Evolutionary conservation across 805 yeast genomes (phyloP), one percentile per base, ranked within the genome.

Genomic region (Schwanniomyces yamadae): DNA sequence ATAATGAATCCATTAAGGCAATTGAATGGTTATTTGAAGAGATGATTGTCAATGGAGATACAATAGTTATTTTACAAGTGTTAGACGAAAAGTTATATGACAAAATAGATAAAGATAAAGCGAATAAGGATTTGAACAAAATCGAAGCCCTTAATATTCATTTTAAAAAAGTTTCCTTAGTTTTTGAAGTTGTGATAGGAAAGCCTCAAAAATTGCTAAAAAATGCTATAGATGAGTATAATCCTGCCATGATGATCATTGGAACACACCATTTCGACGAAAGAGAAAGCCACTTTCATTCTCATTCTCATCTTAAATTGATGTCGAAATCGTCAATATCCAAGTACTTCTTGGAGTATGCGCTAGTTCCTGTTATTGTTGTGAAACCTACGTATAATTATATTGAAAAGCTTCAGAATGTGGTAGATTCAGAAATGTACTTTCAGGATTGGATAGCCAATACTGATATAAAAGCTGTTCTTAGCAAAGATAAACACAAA

Each of bases 21-120:
- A 61, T 67, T 15, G 66, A 63, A 36, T 69, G 74, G 74, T 50
- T 67, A 20, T 62, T 69, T 45, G 71, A 66, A 40, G 71, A 69
- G 44, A 57, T 69, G 63, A 55, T 65, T 9, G 52, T 66, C 18
- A 52, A 63, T 50, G 74, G 74, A 10, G 74, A 69, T 44, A 66
- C 74, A 11, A 50, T 69, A 10, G 54, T 69, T 9, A 57, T 68
- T 5, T 46, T 69, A 11, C 71, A 66, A 38, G 74, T 67, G 5
- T 48, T 67, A 37, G 71, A 66, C 40, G 69, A 62, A 28, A 66
- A 63, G 41, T 28, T 39, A 10, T 37, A 50, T 41, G 44, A 40
- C 16, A 25, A 30, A 3, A 63, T 68, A 11, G 65, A 69, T 45
- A 55, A 50, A 23, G 33, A 32, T 2, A 38, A 44, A 19, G 70